Percentiles rank a stretch among this genome's conserved stretches.
Conservation (phyloP, 1,139 yeast species). For the Entelexis sorbosivorans region DNA sequence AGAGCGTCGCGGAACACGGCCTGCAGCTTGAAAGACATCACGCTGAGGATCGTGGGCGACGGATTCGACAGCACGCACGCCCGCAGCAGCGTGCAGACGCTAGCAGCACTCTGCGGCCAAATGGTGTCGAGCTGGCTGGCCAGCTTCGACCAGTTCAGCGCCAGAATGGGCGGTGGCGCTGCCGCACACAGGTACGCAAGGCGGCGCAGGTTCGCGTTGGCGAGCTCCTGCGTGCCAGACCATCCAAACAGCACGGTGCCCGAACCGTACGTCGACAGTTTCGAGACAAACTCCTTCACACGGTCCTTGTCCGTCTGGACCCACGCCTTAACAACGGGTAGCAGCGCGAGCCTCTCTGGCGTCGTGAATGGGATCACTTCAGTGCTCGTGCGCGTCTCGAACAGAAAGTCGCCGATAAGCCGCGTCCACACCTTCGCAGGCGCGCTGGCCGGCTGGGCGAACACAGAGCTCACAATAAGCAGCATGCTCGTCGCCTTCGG, state of each 20-base stretch:
- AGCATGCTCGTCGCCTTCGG: slow-evolving; percentile 11
- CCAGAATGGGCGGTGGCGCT: slow-evolving; percentile 30
- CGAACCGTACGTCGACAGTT: slow-evolving; percentile 42
- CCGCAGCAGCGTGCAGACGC: slow-evolving; percentile 47
- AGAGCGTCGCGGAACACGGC: slow-evolving; percentile 40
- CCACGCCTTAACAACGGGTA: slow-evolving; percentile 46
- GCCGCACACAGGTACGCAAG: slow-evolving; percentile 46
- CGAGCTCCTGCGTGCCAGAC: slow-evolving; percentile 57
- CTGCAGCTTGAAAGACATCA: slow-evolving; percentile 51
- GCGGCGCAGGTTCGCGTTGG: slow-evolving; percentile 43
- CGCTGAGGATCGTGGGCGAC: slow-evolving; percentile 57
- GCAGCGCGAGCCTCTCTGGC: slow-evolving; percentile 38
- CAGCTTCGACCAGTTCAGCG: slow-evolving; percentile 31
- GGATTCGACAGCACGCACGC: slow-evolving; percentile 54
- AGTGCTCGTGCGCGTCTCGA: slow-evolving; percentile 28
- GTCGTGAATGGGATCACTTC: slow-evolving; percentile 34
- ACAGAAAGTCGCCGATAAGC: slow-evolving; percentile 31
- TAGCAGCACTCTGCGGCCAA: slow-evolving; percentile 19
- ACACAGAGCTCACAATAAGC: slow-evolving; percentile 1
- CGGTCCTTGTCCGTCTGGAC: slow-evolving; percentile 48
- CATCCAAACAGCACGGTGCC: slow-evolving; percentile 53
- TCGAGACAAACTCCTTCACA: slow-evolving; percentile 41
- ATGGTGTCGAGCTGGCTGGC: slow-evolving; percentile 38
- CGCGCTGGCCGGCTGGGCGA: slow-evolving; percentile 17
- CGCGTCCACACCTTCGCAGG: slow-evolving; percentile 31